Conservation (phyloP, 352 stramenopile species). For the Pythium brachiatum region DNA sequence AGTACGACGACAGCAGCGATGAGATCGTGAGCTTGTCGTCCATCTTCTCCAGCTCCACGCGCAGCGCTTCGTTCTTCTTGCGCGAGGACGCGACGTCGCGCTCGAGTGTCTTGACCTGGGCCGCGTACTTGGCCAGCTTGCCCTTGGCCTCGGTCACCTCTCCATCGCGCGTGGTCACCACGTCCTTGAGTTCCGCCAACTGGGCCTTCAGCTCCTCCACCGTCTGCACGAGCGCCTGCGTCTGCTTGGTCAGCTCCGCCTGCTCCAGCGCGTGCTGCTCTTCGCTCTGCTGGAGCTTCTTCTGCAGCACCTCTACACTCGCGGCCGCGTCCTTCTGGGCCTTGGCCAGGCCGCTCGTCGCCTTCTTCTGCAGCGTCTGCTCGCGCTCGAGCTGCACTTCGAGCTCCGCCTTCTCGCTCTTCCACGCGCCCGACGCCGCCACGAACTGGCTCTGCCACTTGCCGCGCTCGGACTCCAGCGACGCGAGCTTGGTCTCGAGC, state of each 20-base stretch:
- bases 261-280: slow-evolving; percentile 25
- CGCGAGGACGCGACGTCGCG: slow-evolving; percentile 43
- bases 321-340: slow-evolving; percentile 20
- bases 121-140: slow-evolving; percentile 34
- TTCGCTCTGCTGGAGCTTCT: slow-evolving; percentile 1
- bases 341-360: slow-evolving; percentile 21
- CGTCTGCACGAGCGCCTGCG: slow-evolving; percentile 31
- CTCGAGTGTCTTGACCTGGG: slow-evolving; percentile 42
- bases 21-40: slow-evolving; percentile 64
- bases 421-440: slow-evolving; percentile 28
- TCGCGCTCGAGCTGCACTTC: slow-evolving; percentile 30
- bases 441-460: slow-evolving; percentile 43
- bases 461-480: slow-evolving; percentile 38
- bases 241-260: slow-evolving; percentile 28
- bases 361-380: slow-evolving; percentile 18
- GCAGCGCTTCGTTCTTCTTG: slow-evolving; percentile 65
- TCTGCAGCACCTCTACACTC: slow-evolving; percentile 7
- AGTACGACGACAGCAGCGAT: slow-evolving; percentile 72
- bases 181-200: slow-evolving; percentile 32
- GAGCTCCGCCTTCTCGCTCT: slow-evolving; percentile 32
- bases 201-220: slow-evolving; percentile 33
- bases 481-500: slow-evolving; percentile 46
- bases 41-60: slow-evolving; percentile 45
- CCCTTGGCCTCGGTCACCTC: slow-evolving; percentile 28
- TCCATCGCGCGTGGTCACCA: slow-evolving; percentile 27